Base-by-base conservation (phyloP, 805 yeast genomes). In the Wickerhamomyces chambardii region DNA sequence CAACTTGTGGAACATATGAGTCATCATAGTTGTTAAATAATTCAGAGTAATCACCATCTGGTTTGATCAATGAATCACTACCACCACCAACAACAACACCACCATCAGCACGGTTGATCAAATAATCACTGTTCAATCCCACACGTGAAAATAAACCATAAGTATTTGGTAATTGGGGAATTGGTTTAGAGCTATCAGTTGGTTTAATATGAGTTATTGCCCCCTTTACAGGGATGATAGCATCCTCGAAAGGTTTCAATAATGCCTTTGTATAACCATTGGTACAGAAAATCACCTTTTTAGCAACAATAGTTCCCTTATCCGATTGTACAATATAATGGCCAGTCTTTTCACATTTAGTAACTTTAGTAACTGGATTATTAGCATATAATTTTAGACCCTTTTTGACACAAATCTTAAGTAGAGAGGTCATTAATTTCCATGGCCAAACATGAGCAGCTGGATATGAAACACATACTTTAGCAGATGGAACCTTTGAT, bases 401-500 rank as follows among this genome's bases (percentile, higher is more conserved):
- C 17, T 48, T 47, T 11, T 31, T 11, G 4, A 66, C 45, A 18
- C 53, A 43, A 15, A 43, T 44, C 40, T 54, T 52, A 33, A 67
- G 42, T 2, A 68, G 34, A 2, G 51, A 46, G 4, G 52, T 47
- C 31, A 64, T 53, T 3, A 69, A 45, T 41, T 61, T 61, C 45
- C 68, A 64, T 4, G 73, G 70, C 59, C 70, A 66, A 33, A 68
- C 47, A 5, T 63, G 59, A 6, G 67, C 65, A 4, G 71, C 70
- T 4, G 69, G 63, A 38, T 55, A 58, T 2, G 79, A 60, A 37
- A 71, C 50, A 28, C 75, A 60, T 47, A 85, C 87, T 51, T 89
- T 94, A 50, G 97, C 97, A 59, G 84, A 84, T 39, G 78, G 68
- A 72, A 95, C 78, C 63, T 74, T 77, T 45, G 73, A 75, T 40